Evolutionary conservation across 2,329 filamentous ascomycete species (phyloP).

Genomic region (Conoideocrella luteorostrata): DNA sequence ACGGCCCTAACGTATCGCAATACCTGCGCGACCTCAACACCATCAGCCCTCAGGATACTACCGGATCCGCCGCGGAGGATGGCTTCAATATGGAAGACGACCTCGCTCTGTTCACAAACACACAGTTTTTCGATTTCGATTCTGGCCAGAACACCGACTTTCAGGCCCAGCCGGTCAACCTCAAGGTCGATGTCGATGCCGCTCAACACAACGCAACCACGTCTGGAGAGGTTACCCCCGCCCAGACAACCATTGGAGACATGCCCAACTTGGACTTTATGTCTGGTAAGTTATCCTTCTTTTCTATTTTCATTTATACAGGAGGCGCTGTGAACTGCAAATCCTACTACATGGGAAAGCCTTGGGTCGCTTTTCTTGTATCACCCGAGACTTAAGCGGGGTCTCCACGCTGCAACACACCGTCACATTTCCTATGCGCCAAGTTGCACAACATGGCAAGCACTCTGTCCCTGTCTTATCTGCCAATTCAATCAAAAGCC

Average conservation of each 20-base stretch:
- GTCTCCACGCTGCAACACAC: neutral
- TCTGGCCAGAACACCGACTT: slow-evolving; percentile 54
- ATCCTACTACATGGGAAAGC: too few species aligned
- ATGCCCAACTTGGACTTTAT: slow-evolving; percentile 45
- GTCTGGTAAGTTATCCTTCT: slow-evolving; percentile 34
- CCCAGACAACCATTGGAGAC: slow-evolving; percentile 37
- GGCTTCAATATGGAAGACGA: slow-evolving; percentile 62
- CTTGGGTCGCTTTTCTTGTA: neutral
- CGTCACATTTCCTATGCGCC: neutral
- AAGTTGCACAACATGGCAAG: slow-evolving; percentile 9
- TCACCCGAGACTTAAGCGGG: neutral
- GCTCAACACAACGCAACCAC: slow-evolving; percentile 23
- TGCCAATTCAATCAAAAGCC: too few species aligned
- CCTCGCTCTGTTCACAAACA: slow-evolving; percentile 74
- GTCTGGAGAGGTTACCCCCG: slow-evolving; percentile 32
- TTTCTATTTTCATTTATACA: neutral
- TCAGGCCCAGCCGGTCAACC: slow-evolving; percentile 43
- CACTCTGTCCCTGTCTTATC: neutral
- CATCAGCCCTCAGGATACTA: slow-evolving; percentile 52
- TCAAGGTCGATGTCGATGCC: slow-evolving; percentile 27
- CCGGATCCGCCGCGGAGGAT: slow-evolving; percentile 43
- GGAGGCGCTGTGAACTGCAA: too few species aligned
- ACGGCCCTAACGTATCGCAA: slow-evolving; percentile 80
- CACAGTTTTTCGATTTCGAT: slow-evolving; percentile 76
- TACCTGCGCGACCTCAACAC: slow-evolving; percentile 84